Percentiles rank a stretch among this genome's conserved stretches.
Conservation (phyloP, 2,329 filamentous ascomycete genomes). For the Monilinia aucupariae region DNA sequence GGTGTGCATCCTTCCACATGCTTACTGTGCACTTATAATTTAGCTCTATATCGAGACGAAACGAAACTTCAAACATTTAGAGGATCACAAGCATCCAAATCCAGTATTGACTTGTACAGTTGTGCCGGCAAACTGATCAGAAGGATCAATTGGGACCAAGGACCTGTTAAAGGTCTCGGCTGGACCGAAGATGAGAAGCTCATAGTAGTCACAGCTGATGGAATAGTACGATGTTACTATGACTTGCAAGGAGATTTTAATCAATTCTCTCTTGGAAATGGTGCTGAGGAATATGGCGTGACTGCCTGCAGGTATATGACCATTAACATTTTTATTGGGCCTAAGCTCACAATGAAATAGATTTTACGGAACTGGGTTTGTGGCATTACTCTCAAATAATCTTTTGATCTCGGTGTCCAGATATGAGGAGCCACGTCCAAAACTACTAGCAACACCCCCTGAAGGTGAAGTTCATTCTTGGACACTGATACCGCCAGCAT, state of each 20-base stretch:
- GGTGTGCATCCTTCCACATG: neutral
- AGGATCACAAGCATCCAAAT: conserved; percentile 64
- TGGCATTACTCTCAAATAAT: conserved; percentile 86
- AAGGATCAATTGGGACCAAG: conserved; percentile 86
- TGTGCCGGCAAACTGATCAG: conserved; percentile 84
- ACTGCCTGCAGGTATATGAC: conserved; percentile 61
- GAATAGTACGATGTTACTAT: conserved; percentile 80
- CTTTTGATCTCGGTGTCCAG: conserved; percentile 78
- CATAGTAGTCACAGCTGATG: conserved; percentile 81
- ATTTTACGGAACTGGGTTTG: conserved; percentile 90
- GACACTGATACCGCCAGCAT: conserved; percentile 80
- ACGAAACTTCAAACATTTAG: conserved; percentile 75
- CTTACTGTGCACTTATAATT: conserved; percentile 30
- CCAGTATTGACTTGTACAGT: conserved; percentile 90
- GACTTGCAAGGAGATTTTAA: conserved; percentile 93
- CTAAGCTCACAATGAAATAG: conserved; percentile 19
- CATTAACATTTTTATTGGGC: neutral
- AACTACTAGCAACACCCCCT: conserved; percentile 69
- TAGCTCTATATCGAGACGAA: conserved; percentile 86
- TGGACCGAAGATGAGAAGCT: conserved; percentile 97
- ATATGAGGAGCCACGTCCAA: conserved; percentile 86
- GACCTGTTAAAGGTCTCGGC: conserved; percentile 77
- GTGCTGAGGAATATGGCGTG: conserved; percentile 82
- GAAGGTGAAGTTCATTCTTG: conserved; percentile 79
- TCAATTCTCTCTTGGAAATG: conserved; percentile 86